Evolutionary conservation across 768 basidiomycete genomes (phyloP).

Genomic region (Pisolithus albus): DNA sequence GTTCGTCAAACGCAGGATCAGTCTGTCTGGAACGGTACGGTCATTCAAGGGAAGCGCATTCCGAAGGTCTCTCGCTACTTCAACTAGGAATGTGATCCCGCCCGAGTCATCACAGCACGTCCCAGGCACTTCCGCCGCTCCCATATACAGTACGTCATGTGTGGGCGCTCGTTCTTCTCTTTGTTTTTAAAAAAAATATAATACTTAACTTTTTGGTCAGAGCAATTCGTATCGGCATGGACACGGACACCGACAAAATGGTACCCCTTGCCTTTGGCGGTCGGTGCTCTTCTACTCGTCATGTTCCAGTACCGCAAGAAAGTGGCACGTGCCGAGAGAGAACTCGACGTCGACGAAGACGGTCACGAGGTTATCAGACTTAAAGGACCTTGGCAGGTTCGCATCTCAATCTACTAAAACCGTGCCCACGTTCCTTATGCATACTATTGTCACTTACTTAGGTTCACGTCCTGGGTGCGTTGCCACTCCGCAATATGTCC

Average conservation of each 20-base stretch:
- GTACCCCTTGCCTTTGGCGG: slow-evolving; percentile 90
- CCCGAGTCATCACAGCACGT: slow-evolving; percentile 42
- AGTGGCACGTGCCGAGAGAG: slow-evolving; percentile 39
- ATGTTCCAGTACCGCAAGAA: slow-evolving; percentile 69
- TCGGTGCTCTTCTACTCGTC: slow-evolving; percentile 83
- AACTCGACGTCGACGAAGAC: slow-evolving; percentile 75
- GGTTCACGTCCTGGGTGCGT: slow-evolving; percentile 95
- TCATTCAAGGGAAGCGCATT: slow-evolving; percentile 21
- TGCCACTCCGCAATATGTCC: slow-evolving; percentile 93
- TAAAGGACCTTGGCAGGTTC: slow-evolving; percentile 90
- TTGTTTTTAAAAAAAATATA: neutral
- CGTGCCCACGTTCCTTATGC: neutral
- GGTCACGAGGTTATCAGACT: slow-evolving; percentile 75
- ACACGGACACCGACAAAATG: slow-evolving; percentile 85
- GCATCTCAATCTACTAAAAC: slow-evolving; percentile 16
- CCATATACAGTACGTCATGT: slow-evolving; percentile 40
- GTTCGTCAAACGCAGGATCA: slow-evolving; percentile 27
- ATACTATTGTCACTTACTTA: slow-evolving; percentile 20
- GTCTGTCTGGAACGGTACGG: slow-evolving; percentile 26
- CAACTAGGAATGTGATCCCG: slow-evolving; percentile 18
- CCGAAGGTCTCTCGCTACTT: slow-evolving; percentile 15
- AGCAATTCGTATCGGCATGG: slow-evolving; percentile 70
- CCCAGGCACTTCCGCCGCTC: slow-evolving; percentile 31
- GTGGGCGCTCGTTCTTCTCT: neutral
- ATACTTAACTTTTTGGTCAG: slow-evolving; percentile 26